Base-by-base conservation (phyloP, 1,139 yeast species). In the Taphrina flavorubra region DNA sequence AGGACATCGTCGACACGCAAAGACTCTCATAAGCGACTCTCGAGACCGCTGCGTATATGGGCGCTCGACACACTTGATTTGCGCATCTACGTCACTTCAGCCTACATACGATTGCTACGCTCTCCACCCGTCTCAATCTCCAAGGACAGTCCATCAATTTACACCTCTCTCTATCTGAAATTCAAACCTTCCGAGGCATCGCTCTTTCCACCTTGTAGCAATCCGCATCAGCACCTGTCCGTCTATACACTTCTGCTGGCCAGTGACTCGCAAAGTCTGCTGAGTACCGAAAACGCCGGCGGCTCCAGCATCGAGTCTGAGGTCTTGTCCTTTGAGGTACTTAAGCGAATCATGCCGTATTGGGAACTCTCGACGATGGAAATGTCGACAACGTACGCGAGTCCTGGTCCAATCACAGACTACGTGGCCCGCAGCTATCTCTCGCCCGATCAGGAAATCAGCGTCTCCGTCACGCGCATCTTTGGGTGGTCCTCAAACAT, bases 311-410 rank as follows among this genome's bases (percentile, higher is more conserved):
- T 56, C 14, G 60, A 56, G 39, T 56, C 60, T 16, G 60, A 56
- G 16, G 60, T 56, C 11, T 34, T 56, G 34, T 39, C 47, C n/a
- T 56, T 56, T 20, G 60, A 56, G 16, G 60, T 56, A 8, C 60
- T 56, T 16, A 56, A 56, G 36, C 25, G 60, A 25, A 56, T 56
- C 49, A 39, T 56, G 60, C 60, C 60, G 16, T 56, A 56, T 13
- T 56, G 60, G 60, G 60, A 56, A 40, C 47, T 56, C 13, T 56
- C 60, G 36, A 56, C 47, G 6, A 56, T 56, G 60, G 60, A 56
- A n/a, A 56, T 56, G 60, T 39, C 60, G 8, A 56, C 60, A 1
- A 56, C 46, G 8, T 56, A 56, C 16, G 47, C 47, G 14, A 56
- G 60, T 40, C 39, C 49, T 11, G 60, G 60, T 7, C 60, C 60